phyloP scores from a whole-genome alignment of 768 basidiomycete species.

The Termitomyces heimii region DNA sequence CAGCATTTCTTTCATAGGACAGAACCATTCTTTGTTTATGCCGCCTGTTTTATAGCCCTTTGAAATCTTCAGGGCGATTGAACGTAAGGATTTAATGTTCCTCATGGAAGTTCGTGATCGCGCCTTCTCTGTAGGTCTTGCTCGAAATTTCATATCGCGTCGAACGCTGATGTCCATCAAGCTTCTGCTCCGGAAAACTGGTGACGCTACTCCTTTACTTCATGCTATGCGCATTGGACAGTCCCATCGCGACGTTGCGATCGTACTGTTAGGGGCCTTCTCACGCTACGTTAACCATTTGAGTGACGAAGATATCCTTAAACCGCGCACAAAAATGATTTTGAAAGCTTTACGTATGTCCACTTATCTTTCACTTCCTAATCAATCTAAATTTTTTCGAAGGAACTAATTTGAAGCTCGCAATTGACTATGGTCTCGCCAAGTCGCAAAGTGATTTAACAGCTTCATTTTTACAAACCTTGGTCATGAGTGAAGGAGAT shows the following conservation, averaged over 20 bases:
- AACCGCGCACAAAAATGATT: conserved; percentile 59
- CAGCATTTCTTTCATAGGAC: conserved; percentile 3
- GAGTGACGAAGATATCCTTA: conserved; percentile 72
- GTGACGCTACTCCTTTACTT: conserved; percentile 82
- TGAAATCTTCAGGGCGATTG: conserved; percentile 79
- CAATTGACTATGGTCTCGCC: conserved; percentile 84
- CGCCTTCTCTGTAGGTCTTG: conserved; percentile 63
- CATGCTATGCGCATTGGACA: conserved; percentile 83
- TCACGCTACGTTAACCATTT: conserved; percentile 90
- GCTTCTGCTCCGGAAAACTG: conserved; percentile 80
- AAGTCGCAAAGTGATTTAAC: conserved; percentile 79
- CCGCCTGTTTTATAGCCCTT: conserved; percentile 27
- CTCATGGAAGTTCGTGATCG: conserved; percentile 81
- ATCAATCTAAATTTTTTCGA: neutral
- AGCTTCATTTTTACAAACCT: conserved; percentile 88
- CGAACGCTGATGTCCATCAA: conserved; percentile 17
- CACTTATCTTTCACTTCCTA: neutral
- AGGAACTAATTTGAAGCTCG: conserved; percentile 83
- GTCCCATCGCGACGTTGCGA: conserved; percentile 76
- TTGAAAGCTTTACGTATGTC: conserved; percentile 74
- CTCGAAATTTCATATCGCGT: neutral
- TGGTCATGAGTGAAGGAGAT: conserved; percentile 96
- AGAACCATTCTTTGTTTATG: neutral
- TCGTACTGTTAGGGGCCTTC: conserved; percentile 84
- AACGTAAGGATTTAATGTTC: conserved; percentile 74